A percentile compares a stretch with the other conserved stretches of the same genome.
Evolutionary conservation across 495 filamentous ascomycete genomes (phyloP).

Genomic region (Podospora pseudopauciseta): DNA sequence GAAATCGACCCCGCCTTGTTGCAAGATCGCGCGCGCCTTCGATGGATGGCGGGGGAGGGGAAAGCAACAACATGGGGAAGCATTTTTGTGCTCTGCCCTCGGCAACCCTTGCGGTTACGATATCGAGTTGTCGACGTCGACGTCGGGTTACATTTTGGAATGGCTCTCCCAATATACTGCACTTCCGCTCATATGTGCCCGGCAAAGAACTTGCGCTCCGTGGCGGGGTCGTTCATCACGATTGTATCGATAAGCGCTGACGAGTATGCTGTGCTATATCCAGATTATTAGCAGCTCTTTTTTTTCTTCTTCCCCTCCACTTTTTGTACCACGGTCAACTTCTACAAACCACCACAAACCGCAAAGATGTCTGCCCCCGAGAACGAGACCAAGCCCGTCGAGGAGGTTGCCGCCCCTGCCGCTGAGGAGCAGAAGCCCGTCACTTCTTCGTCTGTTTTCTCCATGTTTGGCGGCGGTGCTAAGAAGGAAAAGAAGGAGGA

Average conservation of each 20-base stretch:
- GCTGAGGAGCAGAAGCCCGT: constrained; percentile 30
- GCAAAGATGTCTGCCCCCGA: constrained; percentile 41
- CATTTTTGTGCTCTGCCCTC: background rate
- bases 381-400: constrained; percentile 35
- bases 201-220: background rate
- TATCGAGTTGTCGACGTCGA: background rate
- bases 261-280: background rate
- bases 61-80: background rate
- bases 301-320: background rate
- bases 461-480: constrained; percentile 95
- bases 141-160: background rate
- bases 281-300: background rate
- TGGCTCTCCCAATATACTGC: background rate
- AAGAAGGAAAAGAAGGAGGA: constrained; percentile 76
- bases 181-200: background rate
- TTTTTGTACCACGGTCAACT: background rate
- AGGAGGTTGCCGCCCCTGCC: constrained; percentile 28
- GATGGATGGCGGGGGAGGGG: background rate
- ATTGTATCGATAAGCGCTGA: background rate
- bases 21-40: background rate
- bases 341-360: constrained; percentile 2
- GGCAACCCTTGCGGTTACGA: background rate
- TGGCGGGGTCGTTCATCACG: background rate
- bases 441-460: constrained; percentile 64
- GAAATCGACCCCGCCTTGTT: background rate